Percentiles rank a stretch among this genome's conserved stretches.
Conservation (phyloP, 768 basidiomycete genomes). For the Hemileccinum impolitum region DNA sequence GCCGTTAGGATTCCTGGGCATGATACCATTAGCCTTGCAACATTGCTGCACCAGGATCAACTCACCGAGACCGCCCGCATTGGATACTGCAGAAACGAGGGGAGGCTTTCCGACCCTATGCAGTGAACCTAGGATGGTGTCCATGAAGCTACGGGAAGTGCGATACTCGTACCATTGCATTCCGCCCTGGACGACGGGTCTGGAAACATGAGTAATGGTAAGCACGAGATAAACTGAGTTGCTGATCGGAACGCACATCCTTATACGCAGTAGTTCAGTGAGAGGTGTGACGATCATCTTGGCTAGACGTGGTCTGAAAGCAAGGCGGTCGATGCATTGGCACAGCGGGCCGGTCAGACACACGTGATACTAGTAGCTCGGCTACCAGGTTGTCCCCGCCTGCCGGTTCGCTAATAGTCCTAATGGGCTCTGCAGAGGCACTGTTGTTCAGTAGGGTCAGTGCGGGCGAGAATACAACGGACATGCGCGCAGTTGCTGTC, state of each 20-base stretch:
- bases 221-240: background rate
- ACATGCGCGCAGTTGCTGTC: no score
- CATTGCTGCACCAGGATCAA: background rate
- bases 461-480: no score
- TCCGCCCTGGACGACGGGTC: constrained; percentile 82
- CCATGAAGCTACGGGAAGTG: background rate
- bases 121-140: background rate
- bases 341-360: no score
- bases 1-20: constrained; percentile 74
- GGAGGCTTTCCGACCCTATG: constrained; percentile 74
- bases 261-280: constrained; percentile 63
- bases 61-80: constrained; percentile 78
- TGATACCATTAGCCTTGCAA: background rate
- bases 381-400: no score
- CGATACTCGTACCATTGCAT: constrained; percentile 72
- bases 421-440: background rate
- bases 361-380: no score
- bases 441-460: background rate
- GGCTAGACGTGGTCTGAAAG: background rate
- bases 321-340: no score
- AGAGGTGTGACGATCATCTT: constrained; percentile 50
- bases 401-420: background rate
- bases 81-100: constrained; percentile 74
- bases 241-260: constrained; percentile 49
- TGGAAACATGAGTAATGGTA: constrained; percentile 22